phyloP scores from a whole-genome alignment of 108 stramenopile genomes.

The Nitzschia sp. region DNA sequence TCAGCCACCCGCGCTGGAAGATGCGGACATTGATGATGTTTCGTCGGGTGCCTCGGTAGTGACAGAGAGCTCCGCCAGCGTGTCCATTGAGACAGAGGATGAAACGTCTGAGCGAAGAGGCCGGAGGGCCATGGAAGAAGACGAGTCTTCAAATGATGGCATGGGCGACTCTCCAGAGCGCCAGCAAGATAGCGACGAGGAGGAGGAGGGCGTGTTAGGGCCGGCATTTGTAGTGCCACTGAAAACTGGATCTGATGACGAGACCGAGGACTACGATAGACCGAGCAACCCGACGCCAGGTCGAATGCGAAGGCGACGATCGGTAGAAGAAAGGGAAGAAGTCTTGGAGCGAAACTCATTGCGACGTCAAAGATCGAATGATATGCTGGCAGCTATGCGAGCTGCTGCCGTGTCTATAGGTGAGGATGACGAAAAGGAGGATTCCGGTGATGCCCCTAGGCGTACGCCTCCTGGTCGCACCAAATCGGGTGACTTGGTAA shows the following conservation, averaged over 20 bases:
- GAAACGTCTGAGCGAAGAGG: not conserved
- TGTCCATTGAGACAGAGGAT: conserved; percentile 17
- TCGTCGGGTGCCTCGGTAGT: conserved; percentile 26
- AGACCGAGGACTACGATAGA: not conserved
- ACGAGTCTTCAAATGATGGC: not conserved
- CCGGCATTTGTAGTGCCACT: conserved; percentile 21
- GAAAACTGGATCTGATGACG: conserved; percentile 13
- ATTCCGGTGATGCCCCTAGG: not conserved
- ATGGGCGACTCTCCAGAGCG: not conserved
- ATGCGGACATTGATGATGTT: conserved; percentile 26
- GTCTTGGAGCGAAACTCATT: conserved; percentile 15
- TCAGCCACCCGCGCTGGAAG: conserved; percentile 25
- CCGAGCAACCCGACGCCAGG: not conserved
- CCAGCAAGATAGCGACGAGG: not conserved
- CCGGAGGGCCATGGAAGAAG: not conserved
- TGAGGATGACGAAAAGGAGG: not conserved
- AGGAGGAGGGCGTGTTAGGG: not conserved
- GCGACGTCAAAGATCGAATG: conserved; percentile 25
- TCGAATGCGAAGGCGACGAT: not conserved
- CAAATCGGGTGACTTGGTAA: conserved; percentile 26
- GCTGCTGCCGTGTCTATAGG: conserved; percentile 1
- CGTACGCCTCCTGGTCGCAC: conserved; percentile 28
- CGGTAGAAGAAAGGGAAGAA: conserved; percentile 9
- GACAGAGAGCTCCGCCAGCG: conserved; percentile 16
- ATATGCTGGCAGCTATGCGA: conserved; percentile 16